Conservation (phyloP, 352 stramenopile species). For the Peronosclerospora sorghi region DNA sequence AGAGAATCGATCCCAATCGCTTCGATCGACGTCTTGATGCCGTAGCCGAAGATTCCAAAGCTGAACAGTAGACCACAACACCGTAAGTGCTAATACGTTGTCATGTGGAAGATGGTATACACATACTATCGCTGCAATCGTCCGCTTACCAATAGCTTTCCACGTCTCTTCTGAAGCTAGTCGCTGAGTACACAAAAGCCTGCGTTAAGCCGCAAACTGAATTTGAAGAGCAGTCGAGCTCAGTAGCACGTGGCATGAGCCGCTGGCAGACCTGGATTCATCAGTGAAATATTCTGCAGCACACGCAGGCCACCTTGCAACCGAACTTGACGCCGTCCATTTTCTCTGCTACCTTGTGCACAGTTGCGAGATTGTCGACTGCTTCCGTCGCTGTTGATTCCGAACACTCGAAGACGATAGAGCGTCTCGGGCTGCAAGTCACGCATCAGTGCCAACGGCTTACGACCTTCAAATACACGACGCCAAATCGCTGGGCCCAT, state of each 20-base stretch:
- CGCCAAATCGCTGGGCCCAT: constrained; percentile 46
- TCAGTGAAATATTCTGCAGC: constrained; percentile 60
- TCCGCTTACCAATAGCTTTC: constrained; percentile 59
- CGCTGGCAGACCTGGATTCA: constrained; percentile 81
- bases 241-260: constrained; percentile 43
- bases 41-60: constrained; percentile 22
- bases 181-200: constrained; percentile 39
- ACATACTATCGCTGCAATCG: constrained; percentile 54
- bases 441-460: constrained; percentile 44
- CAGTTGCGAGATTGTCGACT: constrained; percentile 72
- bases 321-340: constrained; percentile 33
- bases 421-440: constrained; percentile 70
- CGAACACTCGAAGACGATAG: constrained; percentile 78
- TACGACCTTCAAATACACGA: constrained; percentile 68
- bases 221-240: constrained; percentile 18
- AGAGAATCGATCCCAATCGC: constrained; percentile 10
- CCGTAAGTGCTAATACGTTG: constrained; percentile 46
- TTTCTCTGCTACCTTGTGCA: constrained; percentile 59
- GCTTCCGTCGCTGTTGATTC: constrained; percentile 60
- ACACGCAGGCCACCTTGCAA: constrained; percentile 23
- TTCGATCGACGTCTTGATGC: constrained; percentile 21
- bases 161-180: constrained; percentile 20
- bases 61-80: constrained; percentile 71
- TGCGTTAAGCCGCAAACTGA: constrained; percentile 4
- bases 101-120: constrained; percentile 34